Conservation (phyloP, 306 rosid species). For the Pyrus pyrifolia region DNA sequence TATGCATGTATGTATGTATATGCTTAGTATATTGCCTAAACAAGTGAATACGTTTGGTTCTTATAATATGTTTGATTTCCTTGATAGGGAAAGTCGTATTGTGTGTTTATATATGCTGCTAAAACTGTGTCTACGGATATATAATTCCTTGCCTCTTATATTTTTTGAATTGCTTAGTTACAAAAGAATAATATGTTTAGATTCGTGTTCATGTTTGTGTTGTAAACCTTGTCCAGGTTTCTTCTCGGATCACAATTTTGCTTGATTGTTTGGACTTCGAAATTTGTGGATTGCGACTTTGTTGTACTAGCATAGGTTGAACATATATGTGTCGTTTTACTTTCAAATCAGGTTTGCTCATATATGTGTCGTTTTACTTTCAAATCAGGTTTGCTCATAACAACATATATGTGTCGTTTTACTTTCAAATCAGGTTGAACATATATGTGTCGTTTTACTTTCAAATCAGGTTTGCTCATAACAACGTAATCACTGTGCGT, state of each 20-base stretch:
- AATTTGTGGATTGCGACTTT: neutral
- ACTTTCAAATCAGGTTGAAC: neutral
- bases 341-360: no score
- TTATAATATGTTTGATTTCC: neutral
- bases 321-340: neutral
- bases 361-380: no score
- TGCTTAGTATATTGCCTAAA: neutral
- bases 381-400: no score
- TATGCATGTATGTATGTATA: neutral
- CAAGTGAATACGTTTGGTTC: neutral
- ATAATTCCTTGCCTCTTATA: neutral
- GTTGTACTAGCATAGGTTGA: neutral
- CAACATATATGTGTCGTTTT: neutral
- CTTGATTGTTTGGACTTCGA: neutral
- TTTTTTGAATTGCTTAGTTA: neutral
- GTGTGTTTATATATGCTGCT: neutral
- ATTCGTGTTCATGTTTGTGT: neutral
- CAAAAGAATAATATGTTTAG: neutral
- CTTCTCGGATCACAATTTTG: neutral
- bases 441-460: neutral
- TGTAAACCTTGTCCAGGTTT: neutral
- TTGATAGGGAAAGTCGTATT: neutral
- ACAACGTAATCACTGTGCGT: neutral
- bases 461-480: no score
- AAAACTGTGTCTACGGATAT: neutral